Conservation (phyloP, 352 stramenopile genomes). For the Blastocystis sp. region DNA sequence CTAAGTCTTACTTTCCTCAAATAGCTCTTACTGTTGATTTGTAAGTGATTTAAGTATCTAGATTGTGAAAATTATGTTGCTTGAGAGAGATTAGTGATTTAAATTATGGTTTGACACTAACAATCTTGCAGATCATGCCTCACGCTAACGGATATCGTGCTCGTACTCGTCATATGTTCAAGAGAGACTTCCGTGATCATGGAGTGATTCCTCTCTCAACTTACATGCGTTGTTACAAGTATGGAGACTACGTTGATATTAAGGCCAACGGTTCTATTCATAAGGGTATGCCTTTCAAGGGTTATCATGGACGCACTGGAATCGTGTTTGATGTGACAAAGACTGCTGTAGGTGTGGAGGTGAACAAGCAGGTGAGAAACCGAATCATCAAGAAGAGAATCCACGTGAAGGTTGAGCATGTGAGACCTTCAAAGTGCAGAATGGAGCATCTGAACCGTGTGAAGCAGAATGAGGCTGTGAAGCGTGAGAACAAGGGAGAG, state of each 20-base stretch:
- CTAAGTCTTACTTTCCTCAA: too few species aligned
- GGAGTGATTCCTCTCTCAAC: conserved; percentile 92
- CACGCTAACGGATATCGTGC: conserved; percentile 97
- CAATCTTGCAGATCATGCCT: conserved; percentile 83
- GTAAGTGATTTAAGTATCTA: background rate
- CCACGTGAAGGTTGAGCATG: conserved; percentile 98
- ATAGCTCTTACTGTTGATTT: background rate
- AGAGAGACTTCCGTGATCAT: conserved; percentile 92
- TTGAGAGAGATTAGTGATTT: background rate
- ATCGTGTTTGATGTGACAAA: conserved; percentile 99
- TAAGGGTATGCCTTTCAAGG: conserved; percentile 99
- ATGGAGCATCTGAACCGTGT: conserved; percentile 94
- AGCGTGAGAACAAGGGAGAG: conserved; percentile 84
- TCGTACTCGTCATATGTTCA: conserved; percentile 99
- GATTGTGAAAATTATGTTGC: background rate
- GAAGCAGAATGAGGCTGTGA: conserved; percentile 95
- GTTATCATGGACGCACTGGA: conserved; percentile 98
- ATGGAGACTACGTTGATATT: conserved; percentile 99
- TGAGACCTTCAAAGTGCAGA: conserved; percentile 95
- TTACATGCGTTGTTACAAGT: conserved; percentile 96
- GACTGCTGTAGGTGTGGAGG: conserved; percentile 92
- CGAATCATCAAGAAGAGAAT: conserved; percentile 99
- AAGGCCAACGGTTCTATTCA: conserved; percentile 97
- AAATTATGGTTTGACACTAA: background rate
- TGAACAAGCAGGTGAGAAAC: conserved; percentile 97